Evolutionary conservation across 495 filamentous ascomycete genomes (phyloP), one percentile per base, ranked within the genome.

Genomic region (Paragyromitra xinjiangensis): DNA sequence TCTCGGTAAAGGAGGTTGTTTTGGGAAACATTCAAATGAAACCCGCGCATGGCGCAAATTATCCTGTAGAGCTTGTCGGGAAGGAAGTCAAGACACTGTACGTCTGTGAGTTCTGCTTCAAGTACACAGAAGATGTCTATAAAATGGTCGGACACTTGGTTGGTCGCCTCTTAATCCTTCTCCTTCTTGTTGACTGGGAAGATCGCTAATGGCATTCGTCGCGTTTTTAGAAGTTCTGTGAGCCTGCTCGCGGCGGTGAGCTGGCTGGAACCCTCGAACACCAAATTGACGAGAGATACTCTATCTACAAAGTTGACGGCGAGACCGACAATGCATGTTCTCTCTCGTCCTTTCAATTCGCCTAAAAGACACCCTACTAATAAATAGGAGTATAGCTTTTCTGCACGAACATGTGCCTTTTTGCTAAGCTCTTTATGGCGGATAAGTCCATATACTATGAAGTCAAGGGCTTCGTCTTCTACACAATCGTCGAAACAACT

Each of bases 381-480:
- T 34, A 3, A 34, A 34, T 3, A 3, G 29, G 29, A 3, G 29
- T 34, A 34, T 69, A 97, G 89, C 88, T 97, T 14, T 99, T 94
- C 84, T 93, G 92, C 76, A 95, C 98, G 84, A 97, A 97, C 82
- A 88, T 99, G 67, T 97, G 92, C 22, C 91, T 99, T 51, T 97
- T 98, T 84, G 93, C 94, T n/a, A 98, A 98, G 82, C 88, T 99
- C 64, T 99, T 97, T 84, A 91, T 99, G 68, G 94, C 98, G 83
- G 97, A 94, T 82, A 99, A 99, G 83, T 96, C 93, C 24, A 94
- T 99, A 73, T 98, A 97, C 85, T 99, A 96, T 86, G 96, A 98
- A 81, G 93, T 97, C 73, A 90, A 90, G 45, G 93, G 92, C 69
- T 99, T 99, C 85, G 90, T 94, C 78, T 99, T 97, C 87, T 98